phyloP scores from a whole-genome alignment of 108 stramenopile genomes.

The Pseudonitzschia delicatissima region DNA sequence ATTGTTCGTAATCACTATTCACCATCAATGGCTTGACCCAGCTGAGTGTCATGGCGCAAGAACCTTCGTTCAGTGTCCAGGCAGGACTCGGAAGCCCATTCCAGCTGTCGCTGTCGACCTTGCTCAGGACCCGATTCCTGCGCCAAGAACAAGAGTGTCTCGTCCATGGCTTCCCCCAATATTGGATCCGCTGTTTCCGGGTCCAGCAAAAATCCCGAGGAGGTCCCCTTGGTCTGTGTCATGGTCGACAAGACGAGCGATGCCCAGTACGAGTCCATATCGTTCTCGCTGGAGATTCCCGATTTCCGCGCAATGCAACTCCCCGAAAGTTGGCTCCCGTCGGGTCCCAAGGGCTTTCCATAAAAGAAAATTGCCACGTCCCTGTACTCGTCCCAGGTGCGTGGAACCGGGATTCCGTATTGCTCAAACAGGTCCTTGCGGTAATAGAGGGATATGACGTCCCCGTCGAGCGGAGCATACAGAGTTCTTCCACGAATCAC shows the following conservation, averaged over 20 bases:
- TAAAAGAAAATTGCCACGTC: constrained; percentile 35
- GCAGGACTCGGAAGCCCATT: background rate
- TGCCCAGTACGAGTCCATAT: constrained; percentile 38
- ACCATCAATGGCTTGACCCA: constrained; percentile 19
- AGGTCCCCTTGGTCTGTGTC: constrained; percentile 42
- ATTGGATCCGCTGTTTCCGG: constrained; percentile 32
- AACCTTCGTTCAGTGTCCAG: constrained; percentile 20
- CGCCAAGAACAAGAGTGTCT: constrained; percentile 34
- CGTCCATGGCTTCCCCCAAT: constrained; percentile 40
- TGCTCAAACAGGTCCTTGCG: constrained; percentile 43
- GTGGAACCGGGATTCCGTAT: constrained; percentile 30
- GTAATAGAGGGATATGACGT: constrained; percentile 36
- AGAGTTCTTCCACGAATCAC: constrained; percentile 3
- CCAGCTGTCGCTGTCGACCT: background rate
- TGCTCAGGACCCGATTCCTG: constrained; percentile 16
- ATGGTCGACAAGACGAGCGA: constrained; percentile 34
- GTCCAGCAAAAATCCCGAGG: constrained; percentile 40
- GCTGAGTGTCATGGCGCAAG: constrained; percentile 44
- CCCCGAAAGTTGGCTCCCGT: constrained; percentile 15
- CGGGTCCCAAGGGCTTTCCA: constrained; percentile 23
- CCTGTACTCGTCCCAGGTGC: constrained; percentile 56
- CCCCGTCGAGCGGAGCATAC: constrained; percentile 41
- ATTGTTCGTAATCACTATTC: background rate
- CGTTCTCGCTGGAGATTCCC: background rate
- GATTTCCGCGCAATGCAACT: constrained; percentile 22